A percentile compares a stretch with the other conserved stretches of the same genome.
These are phyloP conservation scores for Phyllostachys edulis DNA, from an alignment of 176 grass and related monocot species.

Conservation along the genomic window DNA sequence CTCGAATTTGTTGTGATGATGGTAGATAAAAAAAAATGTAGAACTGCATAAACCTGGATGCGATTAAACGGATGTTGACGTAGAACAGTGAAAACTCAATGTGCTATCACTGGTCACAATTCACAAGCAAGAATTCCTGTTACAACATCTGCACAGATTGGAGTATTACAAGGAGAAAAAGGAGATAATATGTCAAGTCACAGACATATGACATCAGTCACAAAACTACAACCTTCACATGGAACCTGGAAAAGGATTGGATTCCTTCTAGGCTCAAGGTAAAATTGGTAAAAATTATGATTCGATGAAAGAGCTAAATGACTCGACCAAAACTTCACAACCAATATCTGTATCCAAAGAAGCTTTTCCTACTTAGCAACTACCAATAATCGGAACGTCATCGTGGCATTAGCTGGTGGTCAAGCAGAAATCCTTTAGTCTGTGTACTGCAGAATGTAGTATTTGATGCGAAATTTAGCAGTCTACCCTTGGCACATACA, in stretches of 20 bases:
- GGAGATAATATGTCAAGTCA: not conserved
- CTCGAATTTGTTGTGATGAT: not conserved
- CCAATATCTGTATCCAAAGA: not conserved
- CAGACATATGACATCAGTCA: not conserved
- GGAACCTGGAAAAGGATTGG: not conserved
- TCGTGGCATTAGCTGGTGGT: not conserved
- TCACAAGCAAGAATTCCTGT: not conserved
- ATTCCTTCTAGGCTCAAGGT: not conserved
- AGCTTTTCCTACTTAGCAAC: not conserved
- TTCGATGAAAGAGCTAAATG: not conserved
- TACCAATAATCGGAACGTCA: not conserved
- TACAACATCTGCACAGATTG: slow-evolving; percentile 13
- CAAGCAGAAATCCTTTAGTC: not conserved
- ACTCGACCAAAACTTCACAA: slow-evolving; percentile 27
- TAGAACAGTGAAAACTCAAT: not conserved
- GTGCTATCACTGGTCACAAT: not conserved
- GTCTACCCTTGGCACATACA: slow-evolving; percentile 79
- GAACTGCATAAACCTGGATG: not conserved
- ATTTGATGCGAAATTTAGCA: not conserved
- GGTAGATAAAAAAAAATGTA: not conserved
- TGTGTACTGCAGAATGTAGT: not conserved
- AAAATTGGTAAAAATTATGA: not conserved
- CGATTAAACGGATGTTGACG: not conserved
- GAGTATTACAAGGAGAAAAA: not conserved
- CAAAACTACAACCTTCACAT: slow-evolving; percentile 2